Evolutionary conservation across 768 basidiomycete species (phyloP).

Genomic region (Galerina marginata): DNA sequence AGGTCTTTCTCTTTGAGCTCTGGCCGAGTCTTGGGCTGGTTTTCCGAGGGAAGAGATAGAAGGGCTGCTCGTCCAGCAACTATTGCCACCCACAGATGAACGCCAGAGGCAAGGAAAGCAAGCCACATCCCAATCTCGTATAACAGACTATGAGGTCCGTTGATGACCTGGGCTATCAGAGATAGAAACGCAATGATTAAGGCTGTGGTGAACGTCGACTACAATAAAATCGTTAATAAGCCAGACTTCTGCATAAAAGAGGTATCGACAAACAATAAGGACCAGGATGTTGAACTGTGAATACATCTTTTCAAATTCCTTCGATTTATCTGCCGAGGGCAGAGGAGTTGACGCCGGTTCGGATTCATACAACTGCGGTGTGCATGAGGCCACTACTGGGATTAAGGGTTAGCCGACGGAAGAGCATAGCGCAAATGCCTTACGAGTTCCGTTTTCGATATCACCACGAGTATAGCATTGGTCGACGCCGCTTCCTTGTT

Average conservation of each 20-base stretch:
- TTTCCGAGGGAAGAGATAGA: neutral
- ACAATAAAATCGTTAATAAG: neutral
- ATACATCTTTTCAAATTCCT: neutral
- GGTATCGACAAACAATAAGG: neutral
- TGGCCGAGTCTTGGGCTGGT: neutral
- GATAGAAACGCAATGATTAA: conserved; percentile 12
- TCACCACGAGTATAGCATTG: too few species aligned
- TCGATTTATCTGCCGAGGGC: too few species aligned
- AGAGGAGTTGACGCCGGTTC: too few species aligned
- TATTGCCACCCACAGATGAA: conserved; percentile 13
- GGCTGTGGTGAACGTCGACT: conserved; percentile 12
- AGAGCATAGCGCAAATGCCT: too few species aligned
- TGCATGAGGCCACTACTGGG: too few species aligned
- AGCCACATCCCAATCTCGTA: conserved; percentile 10
- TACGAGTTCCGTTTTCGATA: too few species aligned
- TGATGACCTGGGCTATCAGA: neutral
- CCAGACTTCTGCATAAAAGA: neutral
- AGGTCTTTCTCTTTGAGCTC: neutral
- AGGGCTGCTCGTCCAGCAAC: conserved; percentile 11
- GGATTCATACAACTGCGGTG: too few species aligned
- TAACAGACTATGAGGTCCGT: neutral
- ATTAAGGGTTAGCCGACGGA: too few species aligned
- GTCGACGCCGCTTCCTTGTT: too few species aligned
- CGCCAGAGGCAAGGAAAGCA: conserved; percentile 4
- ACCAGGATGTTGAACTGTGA: conserved; percentile 5